Evolutionary conservation across 352 stramenopile species (phyloP).

Genomic region (Globisporangium cystogenes): DNA sequence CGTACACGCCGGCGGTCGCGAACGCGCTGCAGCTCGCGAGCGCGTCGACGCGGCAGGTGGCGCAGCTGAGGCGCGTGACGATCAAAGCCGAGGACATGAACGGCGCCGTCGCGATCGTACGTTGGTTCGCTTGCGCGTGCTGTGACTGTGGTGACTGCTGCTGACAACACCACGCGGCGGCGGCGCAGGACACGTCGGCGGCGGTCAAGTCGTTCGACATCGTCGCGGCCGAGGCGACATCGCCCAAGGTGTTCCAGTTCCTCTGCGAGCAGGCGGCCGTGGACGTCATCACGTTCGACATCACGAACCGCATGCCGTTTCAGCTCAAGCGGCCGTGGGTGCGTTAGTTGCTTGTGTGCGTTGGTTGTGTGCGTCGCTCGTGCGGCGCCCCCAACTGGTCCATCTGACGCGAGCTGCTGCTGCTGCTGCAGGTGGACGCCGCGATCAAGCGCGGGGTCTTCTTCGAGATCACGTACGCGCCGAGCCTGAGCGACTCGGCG

Average conservation of each 20-base stretch:
- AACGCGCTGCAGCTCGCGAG: slow-evolving; percentile 41
- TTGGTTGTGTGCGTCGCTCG: too few relatives aligned
- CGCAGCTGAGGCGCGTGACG: slow-evolving; percentile 68
- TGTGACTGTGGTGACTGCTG: not conserved
- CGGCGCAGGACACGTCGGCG: slow-evolving; percentile 33
- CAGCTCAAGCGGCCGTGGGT: slow-evolving; percentile 72
- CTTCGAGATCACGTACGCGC: slow-evolving; percentile 81
- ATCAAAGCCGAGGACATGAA: slow-evolving; percentile 74
- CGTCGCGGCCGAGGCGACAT: slow-evolving; percentile 61
- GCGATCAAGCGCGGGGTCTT: slow-evolving; percentile 67
- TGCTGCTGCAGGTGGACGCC: slow-evolving; percentile 39
- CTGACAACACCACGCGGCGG: not conserved
- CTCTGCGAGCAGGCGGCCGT: slow-evolving; percentile 75
- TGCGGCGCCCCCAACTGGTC: too few relatives aligned
- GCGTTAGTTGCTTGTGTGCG: slow-evolving; percentile 8
- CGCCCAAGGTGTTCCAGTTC: slow-evolving; percentile 76
- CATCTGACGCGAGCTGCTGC: not conserved
- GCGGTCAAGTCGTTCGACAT: slow-evolving; percentile 71
- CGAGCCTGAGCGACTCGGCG: slow-evolving; percentile 67
- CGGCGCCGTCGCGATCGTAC: slow-evolving; percentile 50
- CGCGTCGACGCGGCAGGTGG: slow-evolving; percentile 17
- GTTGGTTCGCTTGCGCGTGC: slow-evolving; percentile 1
- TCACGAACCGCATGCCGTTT: slow-evolving; percentile 75
- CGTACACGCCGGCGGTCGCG: slow-evolving; percentile 35
- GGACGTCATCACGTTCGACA: slow-evolving; percentile 80